Conservation (phyloP, 1,284 basidiomycete genomes). For the Omphalotus olearius region DNA sequence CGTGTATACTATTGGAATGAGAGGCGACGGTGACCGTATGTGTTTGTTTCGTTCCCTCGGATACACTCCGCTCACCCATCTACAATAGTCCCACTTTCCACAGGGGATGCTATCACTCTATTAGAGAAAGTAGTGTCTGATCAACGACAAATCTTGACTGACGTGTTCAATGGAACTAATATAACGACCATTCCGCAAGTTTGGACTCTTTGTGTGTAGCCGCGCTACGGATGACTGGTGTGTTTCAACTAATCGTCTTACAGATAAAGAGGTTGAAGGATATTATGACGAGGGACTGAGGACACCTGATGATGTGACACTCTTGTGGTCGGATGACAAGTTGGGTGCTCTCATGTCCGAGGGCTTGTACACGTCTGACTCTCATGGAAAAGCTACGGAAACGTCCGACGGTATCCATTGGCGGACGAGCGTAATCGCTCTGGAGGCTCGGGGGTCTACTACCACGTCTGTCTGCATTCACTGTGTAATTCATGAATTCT, state of each 20-base stretch:
- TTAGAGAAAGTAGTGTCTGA: constrained; percentile 55
- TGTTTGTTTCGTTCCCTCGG: not conserved
- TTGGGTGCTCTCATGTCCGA: constrained; percentile 16
- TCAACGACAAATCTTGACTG: constrained; percentile 58
- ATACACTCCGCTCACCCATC: not conserved
- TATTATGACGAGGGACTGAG: constrained; percentile 62
- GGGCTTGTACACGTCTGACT: not conserved
- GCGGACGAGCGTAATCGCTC: constrained; percentile 47
- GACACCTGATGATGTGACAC: constrained; percentile 50
- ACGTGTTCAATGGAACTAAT: constrained; percentile 48
- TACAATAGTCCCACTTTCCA: constrained; percentile 41
- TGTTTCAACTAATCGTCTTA: not conserved
- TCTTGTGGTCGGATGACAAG: constrained; percentile 65
- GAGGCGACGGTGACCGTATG: constrained; percentile 54
- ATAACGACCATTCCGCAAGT: constrained; percentile 56
- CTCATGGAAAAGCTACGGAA: constrained; percentile 43
- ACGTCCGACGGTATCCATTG: constrained; percentile 53
- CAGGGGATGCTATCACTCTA: constrained; percentile 44
- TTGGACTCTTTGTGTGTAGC: constrained; percentile 56
- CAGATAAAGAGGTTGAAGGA: constrained; percentile 63
- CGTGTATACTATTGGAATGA: constrained; percentile 63
- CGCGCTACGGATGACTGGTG: not conserved
- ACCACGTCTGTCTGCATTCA: constrained; percentile 41
- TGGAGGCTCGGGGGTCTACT: constrained; percentile 68
- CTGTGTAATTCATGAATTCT: not conserved